Evolutionary conservation across 2,329 filamentous ascomycete genomes (phyloP).

Genomic region (Sclerotinia subarctica): DNA sequence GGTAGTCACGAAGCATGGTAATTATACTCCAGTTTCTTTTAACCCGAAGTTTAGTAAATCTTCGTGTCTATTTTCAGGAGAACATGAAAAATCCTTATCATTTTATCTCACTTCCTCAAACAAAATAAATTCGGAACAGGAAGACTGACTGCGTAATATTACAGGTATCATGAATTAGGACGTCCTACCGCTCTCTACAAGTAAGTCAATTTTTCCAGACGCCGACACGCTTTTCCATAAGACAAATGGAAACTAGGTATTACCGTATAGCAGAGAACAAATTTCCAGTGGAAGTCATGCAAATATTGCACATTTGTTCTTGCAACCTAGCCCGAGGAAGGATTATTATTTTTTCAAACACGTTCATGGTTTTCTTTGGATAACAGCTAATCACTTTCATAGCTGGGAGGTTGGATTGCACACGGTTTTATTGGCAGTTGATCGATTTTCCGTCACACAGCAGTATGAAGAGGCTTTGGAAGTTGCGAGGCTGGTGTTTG

Average conservation of each 20-base stretch:
- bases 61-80: not conserved
- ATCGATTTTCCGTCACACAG: conserved; percentile 28
- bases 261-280: not conserved
- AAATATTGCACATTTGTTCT: not conserved
- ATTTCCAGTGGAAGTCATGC: not conserved
- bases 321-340: not conserved
- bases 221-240: not conserved
- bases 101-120: not conserved
- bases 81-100: not conserved
- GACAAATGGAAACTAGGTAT: not conserved
- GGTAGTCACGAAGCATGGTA: not conserved
- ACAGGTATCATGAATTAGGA: conserved; percentile 28
- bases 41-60: not conserved
- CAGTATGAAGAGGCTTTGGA: conserved; percentile 30
- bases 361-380: not conserved
- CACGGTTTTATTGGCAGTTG: conserved; percentile 26
- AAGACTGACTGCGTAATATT: not conserved
- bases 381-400: not conserved
- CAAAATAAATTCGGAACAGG: not conserved
- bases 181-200: conserved; percentile 35
- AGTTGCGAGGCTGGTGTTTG: not conserved
- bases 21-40: not conserved
- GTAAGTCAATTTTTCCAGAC: not conserved
- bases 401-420: conserved; percentile 38
- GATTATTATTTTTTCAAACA: not conserved